Base-by-base conservation (phyloP, 306 rosid genomes). In the Fagus crenata region DNA sequence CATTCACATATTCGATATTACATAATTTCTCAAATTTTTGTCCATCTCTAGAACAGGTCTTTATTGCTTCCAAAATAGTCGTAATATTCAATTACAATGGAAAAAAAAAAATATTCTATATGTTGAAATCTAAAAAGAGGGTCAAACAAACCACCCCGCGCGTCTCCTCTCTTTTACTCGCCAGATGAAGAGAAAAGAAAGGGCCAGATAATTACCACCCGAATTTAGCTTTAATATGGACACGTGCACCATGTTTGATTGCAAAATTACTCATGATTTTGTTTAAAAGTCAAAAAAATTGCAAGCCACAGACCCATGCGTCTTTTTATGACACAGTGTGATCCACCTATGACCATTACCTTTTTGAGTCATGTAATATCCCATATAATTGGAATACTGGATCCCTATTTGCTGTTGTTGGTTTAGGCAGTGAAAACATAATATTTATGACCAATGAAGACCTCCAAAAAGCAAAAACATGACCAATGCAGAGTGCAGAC, bases 191-290 rank as follows among this genome's bases (percentile, higher is more conserved):
- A 11, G 1, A 7, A 33, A 13, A 15, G n/a, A 14, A 65, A 3
- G 36, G 15, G 70, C 12, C 15, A 37, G 12, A 64, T 64, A 36
- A 64, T 11, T 35, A 5, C 31, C 2, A 36, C 28, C 46, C 69
- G 53, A 75, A 63, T 35, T 39, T 53, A 72, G 36, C 31, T 67
- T 49, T 59, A 11, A 73, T n/a, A 17, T 5, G 31, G 78, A 55
- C 82, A 79, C 71, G 84, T 80, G 86, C 61, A 64, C 58, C 73
- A 49, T 12, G 78, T 75, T 53, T 84, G 79, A 68, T 80, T 73
- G 64, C 73, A 77, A 70, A 70, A 80, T 78, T 37, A 51, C 31
- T 59, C 32, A 74, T 80, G 31, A 80, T 80, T 65, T 41, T 56
- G 80, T 59, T 59, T 81, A 77, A 77, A 78, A 83, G 82, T 53